Conservation (phyloP, 805 yeast genomes). For the Wickerhamiella qilinensis region DNA sequence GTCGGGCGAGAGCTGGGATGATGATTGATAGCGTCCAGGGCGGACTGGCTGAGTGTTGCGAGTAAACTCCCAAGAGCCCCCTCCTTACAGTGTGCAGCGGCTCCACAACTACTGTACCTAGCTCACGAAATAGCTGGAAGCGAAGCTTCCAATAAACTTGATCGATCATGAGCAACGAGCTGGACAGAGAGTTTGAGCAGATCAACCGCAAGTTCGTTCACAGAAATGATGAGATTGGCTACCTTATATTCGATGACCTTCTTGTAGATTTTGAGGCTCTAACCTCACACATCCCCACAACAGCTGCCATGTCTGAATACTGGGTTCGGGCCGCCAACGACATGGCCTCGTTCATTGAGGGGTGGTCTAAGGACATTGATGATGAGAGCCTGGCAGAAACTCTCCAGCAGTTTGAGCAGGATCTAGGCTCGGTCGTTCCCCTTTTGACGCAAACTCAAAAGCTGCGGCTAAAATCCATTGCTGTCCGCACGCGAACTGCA, state of each 20-base stretch:
- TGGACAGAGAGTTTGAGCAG: slow-evolving; percentile 14
- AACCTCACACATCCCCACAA: slow-evolving; percentile 23
- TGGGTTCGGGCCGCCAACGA: slow-evolving; percentile 51
- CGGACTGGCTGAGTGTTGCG: too few relatives aligned
- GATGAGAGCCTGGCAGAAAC: background rate
- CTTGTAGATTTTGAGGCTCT: slow-evolving; percentile 30
- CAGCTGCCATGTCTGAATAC: slow-evolving; percentile 25
- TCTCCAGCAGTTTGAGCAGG: background rate
- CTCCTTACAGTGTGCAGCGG: too few relatives aligned
- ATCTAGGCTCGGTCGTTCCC: background rate
- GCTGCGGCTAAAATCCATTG: slow-evolving; percentile 2
- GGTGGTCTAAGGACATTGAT: slow-evolving; percentile 15
- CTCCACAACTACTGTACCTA: too few relatives aligned
- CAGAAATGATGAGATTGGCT: slow-evolving; percentile 9
- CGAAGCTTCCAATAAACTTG: too few relatives aligned
- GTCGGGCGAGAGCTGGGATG: too few relatives aligned
- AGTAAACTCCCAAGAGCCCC: too few relatives aligned
- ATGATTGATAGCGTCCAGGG: too few relatives aligned
- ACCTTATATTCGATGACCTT: slow-evolving; percentile 10
- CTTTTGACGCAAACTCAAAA: slow-evolving; percentile 2
- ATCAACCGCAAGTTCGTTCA: slow-evolving; percentile 15
- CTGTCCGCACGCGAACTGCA: background rate
- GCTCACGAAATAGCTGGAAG: too few relatives aligned
- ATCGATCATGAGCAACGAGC: background rate
- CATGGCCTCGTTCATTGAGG: slow-evolving; percentile 41